These are phyloP conservation scores for Ogataea allantospora DNA, from an alignment of 805 yeast genomes.

Conservation along the genomic window DNA sequence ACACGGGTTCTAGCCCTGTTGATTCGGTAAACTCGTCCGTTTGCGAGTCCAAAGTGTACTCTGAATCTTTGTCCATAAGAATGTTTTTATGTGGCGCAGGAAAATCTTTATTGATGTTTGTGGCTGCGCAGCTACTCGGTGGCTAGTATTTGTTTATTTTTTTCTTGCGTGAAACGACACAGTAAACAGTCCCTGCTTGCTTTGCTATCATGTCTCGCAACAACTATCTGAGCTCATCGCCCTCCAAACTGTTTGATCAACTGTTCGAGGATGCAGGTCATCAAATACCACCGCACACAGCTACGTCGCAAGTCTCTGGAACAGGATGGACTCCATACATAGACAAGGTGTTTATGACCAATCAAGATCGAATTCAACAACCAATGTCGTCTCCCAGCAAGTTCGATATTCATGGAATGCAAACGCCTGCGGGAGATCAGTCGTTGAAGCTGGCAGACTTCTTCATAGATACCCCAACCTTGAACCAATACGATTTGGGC, in stretches of 20 bases:
- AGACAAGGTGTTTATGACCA: conserved; percentile 23
- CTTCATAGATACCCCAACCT: conserved; percentile 25
- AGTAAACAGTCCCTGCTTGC: conserved; percentile 2
- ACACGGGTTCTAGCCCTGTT: not conserved
- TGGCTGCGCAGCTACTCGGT: not conserved
- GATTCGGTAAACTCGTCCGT: not conserved
- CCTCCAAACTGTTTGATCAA: conserved; percentile 30
- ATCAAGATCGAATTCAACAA: conserved; percentile 1
- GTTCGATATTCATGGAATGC: conserved; percentile 11
- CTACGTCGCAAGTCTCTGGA: conserved; percentile 11
- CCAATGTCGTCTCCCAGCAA: conserved; percentile 21
- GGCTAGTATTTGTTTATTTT: conserved; percentile 5
- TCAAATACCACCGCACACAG: conserved; percentile 8
- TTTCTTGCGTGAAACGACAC: conserved; percentile 6
- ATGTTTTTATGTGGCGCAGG: conserved; percentile 1
- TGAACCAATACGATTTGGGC: conserved; percentile 21
- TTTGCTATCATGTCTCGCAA: conserved; percentile 18
- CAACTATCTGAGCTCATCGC: conserved; percentile 28
- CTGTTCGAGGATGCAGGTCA: conserved; percentile 20
- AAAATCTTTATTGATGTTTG: not conserved
- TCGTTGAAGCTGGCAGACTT: conserved; percentile 23
- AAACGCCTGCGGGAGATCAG: conserved; percentile 24
- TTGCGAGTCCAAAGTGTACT: not conserved
- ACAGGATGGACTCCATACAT: conserved; percentile 31
- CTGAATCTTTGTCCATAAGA: not conserved